Percentiles rank a stretch among this genome's conserved stretches.
Evolutionary conservation across 2,329 filamentous ascomycete genomes (phyloP).

Genomic region (Trichoderma oligosporum): DNA sequence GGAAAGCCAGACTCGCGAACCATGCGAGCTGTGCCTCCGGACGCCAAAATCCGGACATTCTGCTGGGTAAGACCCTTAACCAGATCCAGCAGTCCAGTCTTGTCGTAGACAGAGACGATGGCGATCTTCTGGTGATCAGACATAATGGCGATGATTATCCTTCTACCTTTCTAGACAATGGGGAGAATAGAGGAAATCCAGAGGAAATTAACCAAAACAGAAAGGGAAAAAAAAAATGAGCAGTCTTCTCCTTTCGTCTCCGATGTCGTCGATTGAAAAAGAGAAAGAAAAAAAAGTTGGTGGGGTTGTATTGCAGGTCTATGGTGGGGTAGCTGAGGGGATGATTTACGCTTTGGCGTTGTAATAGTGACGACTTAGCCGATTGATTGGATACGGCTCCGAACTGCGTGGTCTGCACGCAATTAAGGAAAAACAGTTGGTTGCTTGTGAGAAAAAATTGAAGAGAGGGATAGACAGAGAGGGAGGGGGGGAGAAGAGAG

Average conservation of each 20-base stretch:
- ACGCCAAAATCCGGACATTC: constrained; percentile 88
- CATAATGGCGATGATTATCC: constrained; percentile 30
- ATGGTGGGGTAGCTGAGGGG: constrained; percentile 18
- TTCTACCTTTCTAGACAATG: constrained; percentile 1
- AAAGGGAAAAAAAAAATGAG: background rate
- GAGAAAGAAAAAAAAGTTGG: constrained; percentile 18
- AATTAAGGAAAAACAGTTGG: background rate
- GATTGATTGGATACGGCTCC: background rate
- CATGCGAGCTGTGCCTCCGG: constrained; percentile 92
- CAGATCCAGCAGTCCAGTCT: constrained; percentile 90
- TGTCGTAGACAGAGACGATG: constrained; percentile 97
- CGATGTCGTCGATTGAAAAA: constrained; percentile 6
- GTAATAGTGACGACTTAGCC: constrained; percentile 16
- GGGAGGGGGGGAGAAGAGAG: too few relatives aligned
- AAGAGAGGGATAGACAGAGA: background rate
- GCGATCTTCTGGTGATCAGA: constrained; percentile 59
- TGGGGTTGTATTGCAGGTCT: constrained; percentile 18
- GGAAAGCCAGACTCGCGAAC: constrained; percentile 94
- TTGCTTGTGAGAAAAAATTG: background rate
- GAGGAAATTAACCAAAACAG: background rate
- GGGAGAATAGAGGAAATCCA: background rate
- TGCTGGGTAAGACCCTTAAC: constrained; percentile 86
- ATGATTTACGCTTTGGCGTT: constrained; percentile 15
- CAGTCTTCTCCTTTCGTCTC: background rate
- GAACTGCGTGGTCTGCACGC: background rate